Percentiles rank a stretch among this genome's conserved stretches.
phyloP scores from a whole-genome alignment of 2,329 filamentous ascomycete species.

The Curvularia spicifera region DNA sequence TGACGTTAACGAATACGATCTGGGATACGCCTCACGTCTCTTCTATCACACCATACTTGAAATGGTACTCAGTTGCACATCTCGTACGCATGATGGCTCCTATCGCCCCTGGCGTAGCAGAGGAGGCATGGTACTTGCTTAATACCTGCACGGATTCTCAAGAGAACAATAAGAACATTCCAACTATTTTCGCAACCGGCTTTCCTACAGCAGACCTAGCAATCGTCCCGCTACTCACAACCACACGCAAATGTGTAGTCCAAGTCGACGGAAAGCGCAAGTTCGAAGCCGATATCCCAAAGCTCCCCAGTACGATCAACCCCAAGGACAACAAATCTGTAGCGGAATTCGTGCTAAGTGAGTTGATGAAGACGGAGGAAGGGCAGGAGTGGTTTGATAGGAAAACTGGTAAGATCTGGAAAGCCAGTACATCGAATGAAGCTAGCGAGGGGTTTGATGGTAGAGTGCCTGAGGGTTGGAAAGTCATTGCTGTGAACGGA shows the following conservation, averaged over 20 bases:
- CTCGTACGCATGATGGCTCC: slow-evolving; percentile 78
- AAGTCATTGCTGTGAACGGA: slow-evolving; percentile 69
- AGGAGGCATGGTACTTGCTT: slow-evolving; percentile 77
- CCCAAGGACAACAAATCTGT: slow-evolving; percentile 39
- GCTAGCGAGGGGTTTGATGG: slow-evolving; percentile 8
- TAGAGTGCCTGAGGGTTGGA: slow-evolving; percentile 42
- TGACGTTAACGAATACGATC: slow-evolving; percentile 74
- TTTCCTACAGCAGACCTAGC: slow-evolving; percentile 65
- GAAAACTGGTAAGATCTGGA: slow-evolving; percentile 45
- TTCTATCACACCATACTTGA: slow-evolving; percentile 53
- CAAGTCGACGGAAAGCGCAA: slow-evolving; percentile 82
- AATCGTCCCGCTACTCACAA: slow-evolving; percentile 59
- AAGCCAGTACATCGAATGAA: slow-evolving; percentile 17
- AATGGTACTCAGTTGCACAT: slow-evolving; percentile 58
- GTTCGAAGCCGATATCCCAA: slow-evolving; percentile 69
- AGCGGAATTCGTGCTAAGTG: slow-evolving; percentile 66
- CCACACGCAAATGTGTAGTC: slow-evolving; percentile 67
- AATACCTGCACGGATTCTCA: slow-evolving; percentile 21
- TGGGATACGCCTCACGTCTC: slow-evolving; percentile 40
- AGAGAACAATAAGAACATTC: not conserved
- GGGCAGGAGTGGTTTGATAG: slow-evolving; percentile 61
- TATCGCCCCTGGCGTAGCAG: slow-evolving; percentile 78
- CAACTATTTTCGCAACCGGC: slow-evolving; percentile 53
- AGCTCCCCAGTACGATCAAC: slow-evolving; percentile 47
- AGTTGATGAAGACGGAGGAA: slow-evolving; percentile 67